Base-by-base conservation (phyloP, 1,139 yeast genomes). In the Candida neerlandica region DNA sequence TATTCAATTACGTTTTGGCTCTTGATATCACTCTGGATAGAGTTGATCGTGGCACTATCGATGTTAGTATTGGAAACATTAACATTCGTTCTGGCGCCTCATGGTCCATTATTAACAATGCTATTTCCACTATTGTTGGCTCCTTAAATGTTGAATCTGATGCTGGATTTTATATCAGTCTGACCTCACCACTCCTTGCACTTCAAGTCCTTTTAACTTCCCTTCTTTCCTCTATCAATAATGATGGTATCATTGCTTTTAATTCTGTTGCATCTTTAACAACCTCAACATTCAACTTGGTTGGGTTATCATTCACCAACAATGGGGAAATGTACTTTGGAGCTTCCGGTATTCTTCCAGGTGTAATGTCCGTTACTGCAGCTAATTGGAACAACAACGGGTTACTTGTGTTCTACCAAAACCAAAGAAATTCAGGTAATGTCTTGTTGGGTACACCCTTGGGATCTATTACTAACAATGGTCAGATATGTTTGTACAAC, bases 91-190 rank as follows among this genome's bases (percentile, higher is more conserved):
- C 23, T 21, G 23, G 23, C 6, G 23, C 23, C 6, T 21, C 23
- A 21, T 69, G 67, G 65, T 68, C 74, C 26, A 63, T 69, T 34
- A 54, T 68, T 45, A 58, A 69, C 52, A 67, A 67, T 50, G 64
- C 65, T 18, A 46, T 56, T 43, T 54, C 63, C 23, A 45, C 59
- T 3, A 55, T 63, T 40, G 55, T 56, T 18, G 71, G 71, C 11
- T 43, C 47, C 15, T 55, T 68, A 21, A 38, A 53, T 14, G 47
- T 49, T n/a, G 33, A 38, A n/a, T 60, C 59, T 30, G 55, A 62
- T 9, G 70, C 70, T 46, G 61, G 57, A 1, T 63, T 66, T 38
- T 67, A 59, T 46, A 57, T 67, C 35, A 19, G 30, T n/a, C 33
- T 27, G 32, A 39, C 42, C 5, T 39, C 42, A 11, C 10, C 18